A percentile compares a stretch with the other conserved stretches of the same genome.
phyloP scores from a whole-genome alignment of 331 rosid species.

The Malus hybrid region DNA sequence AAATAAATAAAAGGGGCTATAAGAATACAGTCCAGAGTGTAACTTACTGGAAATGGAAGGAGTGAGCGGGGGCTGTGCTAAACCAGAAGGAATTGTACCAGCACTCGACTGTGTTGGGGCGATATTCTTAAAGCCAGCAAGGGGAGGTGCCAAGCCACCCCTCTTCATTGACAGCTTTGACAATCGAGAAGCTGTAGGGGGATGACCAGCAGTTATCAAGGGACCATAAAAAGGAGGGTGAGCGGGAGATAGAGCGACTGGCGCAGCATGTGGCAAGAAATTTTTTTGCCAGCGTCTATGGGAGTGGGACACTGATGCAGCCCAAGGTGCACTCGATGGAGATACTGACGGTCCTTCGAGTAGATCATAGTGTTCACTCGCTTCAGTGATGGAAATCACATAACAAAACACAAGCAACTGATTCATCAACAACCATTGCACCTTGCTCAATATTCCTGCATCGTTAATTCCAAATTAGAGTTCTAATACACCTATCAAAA shows the following conservation, averaged over 20 bases:
- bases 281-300: constrained; percentile 23
- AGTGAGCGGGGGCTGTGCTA: constrained; percentile 69
- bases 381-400: constrained; percentile 27
- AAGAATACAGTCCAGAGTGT: not conserved
- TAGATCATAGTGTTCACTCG: constrained; percentile 14
- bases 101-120: constrained; percentile 48
- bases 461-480: constrained; percentile 19
- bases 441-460: constrained; percentile 46
- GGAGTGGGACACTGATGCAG: constrained; percentile 21
- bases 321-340: constrained; percentile 29
- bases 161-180: constrained; percentile 56
- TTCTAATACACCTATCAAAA: not conserved
- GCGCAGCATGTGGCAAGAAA: constrained; percentile 26
- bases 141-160: constrained; percentile 44
- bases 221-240: constrained; percentile 46
- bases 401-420: constrained; percentile 38
- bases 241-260: constrained; percentile 28
- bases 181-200: constrained; percentile 48
- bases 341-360: constrained; percentile 20
- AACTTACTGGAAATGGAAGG: constrained; percentile 63
- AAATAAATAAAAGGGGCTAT: not conserved
- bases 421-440: constrained; percentile 31
- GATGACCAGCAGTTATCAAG: constrained; percentile 31
- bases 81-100: constrained; percentile 54
- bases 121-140: constrained; percentile 38